Conservation (phyloP, 2,329 filamentous ascomycete species). For the Hymenoscyphus infarciens region DNA sequence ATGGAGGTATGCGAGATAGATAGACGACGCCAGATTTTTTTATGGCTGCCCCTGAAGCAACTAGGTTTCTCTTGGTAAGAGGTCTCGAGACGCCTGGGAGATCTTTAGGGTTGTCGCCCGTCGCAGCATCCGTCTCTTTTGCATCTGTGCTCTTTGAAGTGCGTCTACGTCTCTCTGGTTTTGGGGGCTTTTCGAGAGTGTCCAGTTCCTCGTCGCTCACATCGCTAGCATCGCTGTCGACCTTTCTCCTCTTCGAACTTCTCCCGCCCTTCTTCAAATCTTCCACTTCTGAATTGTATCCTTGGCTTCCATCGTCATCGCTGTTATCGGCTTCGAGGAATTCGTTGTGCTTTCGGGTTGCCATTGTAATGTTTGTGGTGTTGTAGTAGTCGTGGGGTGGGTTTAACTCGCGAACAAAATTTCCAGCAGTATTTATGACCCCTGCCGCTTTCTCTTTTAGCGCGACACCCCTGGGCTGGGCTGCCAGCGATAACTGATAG, state of each 20-base stretch:
- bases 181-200: constrained; percentile 24
- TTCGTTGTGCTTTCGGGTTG: constrained; percentile 66
- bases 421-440: neutral
- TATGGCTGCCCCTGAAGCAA: constrained; percentile 59
- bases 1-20: constrained; percentile 78
- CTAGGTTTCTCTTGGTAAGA: constrained; percentile 64
- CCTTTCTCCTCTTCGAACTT: constrained; percentile 60
- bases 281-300: constrained; percentile 63
- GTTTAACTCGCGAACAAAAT: constrained; percentile 9
- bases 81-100: constrained; percentile 51
- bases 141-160: constrained; percentile 10
- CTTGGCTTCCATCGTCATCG: constrained; percentile 47
- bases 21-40: constrained; percentile 78
- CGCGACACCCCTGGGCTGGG: constrained; percentile 3
- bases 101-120: constrained; percentile 32
- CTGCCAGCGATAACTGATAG: constrained; percentile 6
- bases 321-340: constrained; percentile 62
- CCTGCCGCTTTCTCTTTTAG: constrained; percentile 3
- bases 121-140: constrained; percentile 17
- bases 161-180: constrained; percentile 13
- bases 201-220: constrained; percentile 34
- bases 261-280: constrained; percentile 64
- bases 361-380: constrained; percentile 45
- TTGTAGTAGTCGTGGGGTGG: constrained; percentile 7
- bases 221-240: constrained; percentile 43